Conservation (phyloP, 73 alveolate genomes). For the Paramecium pentaurelia region DNA sequence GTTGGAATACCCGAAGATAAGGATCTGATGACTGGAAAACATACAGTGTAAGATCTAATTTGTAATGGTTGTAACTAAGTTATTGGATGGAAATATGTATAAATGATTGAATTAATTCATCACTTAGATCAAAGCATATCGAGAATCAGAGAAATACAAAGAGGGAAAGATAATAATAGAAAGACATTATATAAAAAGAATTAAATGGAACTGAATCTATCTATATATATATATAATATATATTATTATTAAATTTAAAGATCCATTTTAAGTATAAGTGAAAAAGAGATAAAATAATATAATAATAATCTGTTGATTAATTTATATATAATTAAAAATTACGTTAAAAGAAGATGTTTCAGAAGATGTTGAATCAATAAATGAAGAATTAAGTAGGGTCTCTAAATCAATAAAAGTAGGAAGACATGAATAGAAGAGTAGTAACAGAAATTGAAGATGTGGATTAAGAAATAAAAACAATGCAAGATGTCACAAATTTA, state of each 20-base stretch:
- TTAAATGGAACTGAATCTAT: background rate
- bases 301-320: background rate
- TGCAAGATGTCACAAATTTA: background rate
- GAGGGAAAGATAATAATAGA: background rate
- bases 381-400: background rate
- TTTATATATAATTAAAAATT: background rate
- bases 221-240: background rate
- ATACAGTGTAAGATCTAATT: background rate
- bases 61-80: background rate
- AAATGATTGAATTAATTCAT: background rate
- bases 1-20: background rate
- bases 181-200: background rate
- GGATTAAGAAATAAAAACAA: background rate
- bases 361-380: background rate
- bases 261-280: background rate
- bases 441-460: background rate
- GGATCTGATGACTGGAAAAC: background rate
- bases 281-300: background rate
- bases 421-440: background rate
- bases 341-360: background rate
- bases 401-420: background rate
- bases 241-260: background rate
- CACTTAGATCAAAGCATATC: background rate
- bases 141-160: background rate
- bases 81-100: slow-evolving; percentile 10